Conservation (phyloP, 2,329 filamentous ascomycete genomes). For the Gaeumannomyces sp. region DNA sequence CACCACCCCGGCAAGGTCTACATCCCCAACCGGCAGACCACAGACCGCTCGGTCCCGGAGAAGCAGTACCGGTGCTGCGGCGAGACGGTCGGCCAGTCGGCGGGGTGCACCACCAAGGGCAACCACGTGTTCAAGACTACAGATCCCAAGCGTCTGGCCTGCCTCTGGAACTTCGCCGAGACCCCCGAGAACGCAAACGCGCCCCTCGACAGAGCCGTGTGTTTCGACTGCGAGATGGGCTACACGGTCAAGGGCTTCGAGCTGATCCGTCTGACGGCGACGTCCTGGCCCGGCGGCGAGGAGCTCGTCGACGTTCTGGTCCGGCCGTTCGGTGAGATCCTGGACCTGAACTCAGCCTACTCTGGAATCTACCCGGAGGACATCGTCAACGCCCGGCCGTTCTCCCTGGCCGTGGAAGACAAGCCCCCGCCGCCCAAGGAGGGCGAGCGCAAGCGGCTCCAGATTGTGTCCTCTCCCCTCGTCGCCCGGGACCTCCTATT, state of each 20-base stretch:
- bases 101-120: conserved; percentile 64
- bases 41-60: conserved; percentile 48
- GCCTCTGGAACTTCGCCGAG: conserved; percentile 69
- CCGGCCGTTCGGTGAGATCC: conserved; percentile 18
- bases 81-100: conserved; percentile 62
- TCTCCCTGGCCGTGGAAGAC: conserved; percentile 27
- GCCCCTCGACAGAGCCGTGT: conserved; percentile 56
- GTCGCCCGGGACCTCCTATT: conserved; percentile 74
- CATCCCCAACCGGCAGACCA: conserved; percentile 44
- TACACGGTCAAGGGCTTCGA: conserved; percentile 88
- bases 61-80: conserved; percentile 75
- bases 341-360: conserved; percentile 67
- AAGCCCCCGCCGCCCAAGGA: conserved; percentile 19
- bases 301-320: conserved; percentile 64
- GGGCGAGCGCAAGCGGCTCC: conserved; percentile 41
- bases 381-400: conserved; percentile 61
- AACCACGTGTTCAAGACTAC: conserved; percentile 85
- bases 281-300: conserved; percentile 75
- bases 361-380: conserved; percentile 81
- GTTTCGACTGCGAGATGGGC: conserved; percentile 96
- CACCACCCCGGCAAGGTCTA: conserved; percentile 74
- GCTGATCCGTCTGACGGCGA: conserved; percentile 80
- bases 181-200: conserved; percentile 61
- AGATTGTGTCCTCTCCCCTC: conserved; percentile 69
- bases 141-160: conserved; percentile 68